These are phyloP conservation scores for Anthostomella pinea DNA, from an alignment of 2,329 filamentous ascomycete genomes.

Conservation along the genomic window DNA sequence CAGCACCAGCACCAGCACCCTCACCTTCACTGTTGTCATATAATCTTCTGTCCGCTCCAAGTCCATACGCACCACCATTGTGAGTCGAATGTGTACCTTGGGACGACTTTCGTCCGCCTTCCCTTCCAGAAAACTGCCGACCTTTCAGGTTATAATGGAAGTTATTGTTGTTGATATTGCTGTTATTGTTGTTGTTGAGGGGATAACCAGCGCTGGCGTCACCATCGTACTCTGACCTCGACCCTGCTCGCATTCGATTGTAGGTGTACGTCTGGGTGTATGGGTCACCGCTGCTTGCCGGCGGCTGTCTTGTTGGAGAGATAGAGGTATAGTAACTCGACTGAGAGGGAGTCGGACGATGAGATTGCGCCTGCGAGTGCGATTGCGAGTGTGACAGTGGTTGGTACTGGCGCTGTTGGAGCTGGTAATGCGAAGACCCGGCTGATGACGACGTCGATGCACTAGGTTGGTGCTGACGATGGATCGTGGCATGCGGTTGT, in stretches of 20 bases:
- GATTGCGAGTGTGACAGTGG: not conserved
- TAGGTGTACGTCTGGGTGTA: not conserved
- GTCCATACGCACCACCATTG: too few species aligned
- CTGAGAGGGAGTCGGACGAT: constrained; percentile 6
- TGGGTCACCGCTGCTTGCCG: constrained; percentile 1
- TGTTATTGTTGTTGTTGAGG: constrained; percentile 1
- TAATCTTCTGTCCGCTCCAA: too few species aligned
- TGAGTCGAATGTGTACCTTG: not conserved
- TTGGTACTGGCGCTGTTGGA: not conserved
- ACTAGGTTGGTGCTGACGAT: not conserved
- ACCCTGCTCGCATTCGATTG: constrained; percentile 2
- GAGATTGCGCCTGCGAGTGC: constrained; percentile 6
- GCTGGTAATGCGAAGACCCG: too few species aligned
- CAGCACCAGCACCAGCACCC: not conserved
- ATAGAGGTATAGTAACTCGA: constrained; percentile 1
- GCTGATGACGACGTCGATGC: constrained; percentile 1
- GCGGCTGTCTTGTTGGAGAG: not conserved
- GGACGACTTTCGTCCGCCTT: not conserved
- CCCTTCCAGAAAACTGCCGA: not conserved
- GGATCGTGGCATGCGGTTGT: constrained; percentile 1
- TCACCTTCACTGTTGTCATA: not conserved
- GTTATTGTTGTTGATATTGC: constrained; percentile 5
- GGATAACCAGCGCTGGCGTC: constrained; percentile 2
- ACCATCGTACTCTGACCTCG: constrained; percentile 1
- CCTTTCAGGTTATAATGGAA: constrained; percentile 12